Conservation (phyloP, 1,139 yeast species). For the Hemisphaericaspora xylanilytica region DNA sequence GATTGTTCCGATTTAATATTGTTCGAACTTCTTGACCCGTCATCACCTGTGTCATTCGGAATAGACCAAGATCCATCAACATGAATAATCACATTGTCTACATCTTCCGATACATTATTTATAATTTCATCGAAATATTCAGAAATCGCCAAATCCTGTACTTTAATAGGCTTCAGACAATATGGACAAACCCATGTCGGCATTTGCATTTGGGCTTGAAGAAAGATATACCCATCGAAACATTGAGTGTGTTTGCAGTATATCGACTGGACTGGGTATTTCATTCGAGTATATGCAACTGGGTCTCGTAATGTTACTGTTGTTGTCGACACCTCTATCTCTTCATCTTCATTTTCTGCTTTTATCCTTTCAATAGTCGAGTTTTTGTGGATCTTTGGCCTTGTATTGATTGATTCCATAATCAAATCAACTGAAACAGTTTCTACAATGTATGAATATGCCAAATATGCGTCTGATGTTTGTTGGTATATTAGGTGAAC, state of each 20-base stretch:
- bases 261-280: slow-evolving; percentile 56
- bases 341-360: slow-evolving; percentile 45
- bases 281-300: slow-evolving; percentile 58
- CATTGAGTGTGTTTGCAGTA: slow-evolving; percentile 69
- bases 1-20: background rate
- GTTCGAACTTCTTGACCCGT: background rate
- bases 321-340: slow-evolving; percentile 55
- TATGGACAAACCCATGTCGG: slow-evolving; percentile 73
- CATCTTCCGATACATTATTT: slow-evolving; percentile 38
- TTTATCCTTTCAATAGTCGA: slow-evolving; percentile 47
- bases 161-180: slow-evolving; percentile 44
- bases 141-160: slow-evolving; percentile 57
- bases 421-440: slow-evolving; percentile 37
- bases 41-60: slow-evolving; percentile 6
- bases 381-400: slow-evolving; percentile 47
- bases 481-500: slow-evolving; percentile 55
- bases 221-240: slow-evolving; percentile 62
- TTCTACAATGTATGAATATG: slow-evolving; percentile 55
- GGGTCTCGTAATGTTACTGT: slow-evolving; percentile 63
- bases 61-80: slow-evolving; percentile 58
- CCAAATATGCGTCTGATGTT: slow-evolving; percentile 40
- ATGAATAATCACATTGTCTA: slow-evolving; percentile 54
- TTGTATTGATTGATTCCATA: slow-evolving; percentile 19
- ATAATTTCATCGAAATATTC: slow-evolving; percentile 59
- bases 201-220: slow-evolving; percentile 58